Percentiles rank a stretch among this genome's conserved stretches.
Conservation (phyloP, 192 early-diverging fungal genomes). For the Lobosporangium transversale region DNA sequence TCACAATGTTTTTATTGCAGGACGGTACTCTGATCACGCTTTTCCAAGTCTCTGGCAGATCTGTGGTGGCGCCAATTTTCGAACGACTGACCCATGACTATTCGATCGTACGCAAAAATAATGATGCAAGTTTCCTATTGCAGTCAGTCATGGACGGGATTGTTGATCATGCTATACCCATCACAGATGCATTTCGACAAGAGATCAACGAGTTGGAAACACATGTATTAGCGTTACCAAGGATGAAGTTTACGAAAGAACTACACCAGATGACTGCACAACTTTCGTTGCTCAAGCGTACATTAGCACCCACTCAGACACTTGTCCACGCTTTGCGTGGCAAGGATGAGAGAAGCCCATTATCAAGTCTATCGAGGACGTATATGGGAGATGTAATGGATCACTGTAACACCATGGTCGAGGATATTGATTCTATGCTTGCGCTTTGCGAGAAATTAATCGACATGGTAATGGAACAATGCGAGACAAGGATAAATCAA, state of each 20-base stretch:
- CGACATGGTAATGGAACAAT: slow-evolving; percentile 56
- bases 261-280: slow-evolving; percentile 60
- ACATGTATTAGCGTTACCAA: slow-evolving; percentile 49
- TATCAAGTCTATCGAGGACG: slow-evolving; percentile 47
- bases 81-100: slow-evolving; percentile 37
- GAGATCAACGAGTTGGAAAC: slow-evolving; percentile 54
- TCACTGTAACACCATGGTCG: slow-evolving; percentile 61
- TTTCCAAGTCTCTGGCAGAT: slow-evolving; percentile 52
- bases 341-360: slow-evolving; percentile 37
- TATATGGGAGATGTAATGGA: slow-evolving; percentile 64
- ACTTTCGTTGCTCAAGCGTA: slow-evolving; percentile 54
- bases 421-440: slow-evolving; percentile 59
- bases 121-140: slow-evolving; percentile 55
- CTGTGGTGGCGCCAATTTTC: slow-evolving; percentile 50
- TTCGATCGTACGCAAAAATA: slow-evolving; percentile 38
- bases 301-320: slow-evolving; percentile 57
- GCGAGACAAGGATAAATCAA: neutral
- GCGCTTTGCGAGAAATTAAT: slow-evolving; percentile 56
- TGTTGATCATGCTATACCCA: slow-evolving; percentile 58
- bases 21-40: slow-evolving; percentile 53
- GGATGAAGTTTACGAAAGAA: slow-evolving; percentile 53
- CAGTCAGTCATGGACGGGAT: slow-evolving; percentile 60
- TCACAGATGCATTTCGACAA: slow-evolving; percentile 54
- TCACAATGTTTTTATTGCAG: slow-evolving; percentile 48
- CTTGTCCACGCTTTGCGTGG: slow-evolving; percentile 52